These are phyloP conservation scores for Allium sativum DNA, from an alignment of 106 monocot species.

Conservation along the genomic window DNA sequence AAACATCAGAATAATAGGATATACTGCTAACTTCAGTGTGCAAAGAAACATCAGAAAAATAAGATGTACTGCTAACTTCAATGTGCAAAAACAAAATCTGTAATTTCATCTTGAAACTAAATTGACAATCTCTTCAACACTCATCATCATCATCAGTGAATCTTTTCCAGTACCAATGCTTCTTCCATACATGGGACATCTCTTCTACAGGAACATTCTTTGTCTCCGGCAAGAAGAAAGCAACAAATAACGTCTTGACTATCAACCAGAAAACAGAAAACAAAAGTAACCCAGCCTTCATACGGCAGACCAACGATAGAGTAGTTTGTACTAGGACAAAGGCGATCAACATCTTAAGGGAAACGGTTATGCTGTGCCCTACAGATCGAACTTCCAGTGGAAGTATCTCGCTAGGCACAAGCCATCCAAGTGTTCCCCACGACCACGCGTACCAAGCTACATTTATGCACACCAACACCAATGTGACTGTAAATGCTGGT, in stretches of 20 bases:
- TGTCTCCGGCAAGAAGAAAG: conserved; percentile 32
- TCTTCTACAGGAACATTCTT: conserved; percentile 42
- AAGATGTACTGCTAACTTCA: no score
- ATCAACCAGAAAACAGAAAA: conserved; percentile 23
- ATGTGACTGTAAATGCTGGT: conserved; percentile 2
- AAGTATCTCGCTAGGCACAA: conserved; percentile 26
- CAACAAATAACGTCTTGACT: conserved; percentile 30
- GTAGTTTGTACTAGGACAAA: conserved; percentile 30
- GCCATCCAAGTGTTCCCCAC: conserved; percentile 47
- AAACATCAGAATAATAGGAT: no score
- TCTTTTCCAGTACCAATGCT: conserved; percentile 39
- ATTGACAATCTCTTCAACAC: no score
- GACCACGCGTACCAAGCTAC: conserved; percentile 37
- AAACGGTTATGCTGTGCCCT: conserved; percentile 35
- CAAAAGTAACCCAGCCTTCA: conserved; percentile 26
- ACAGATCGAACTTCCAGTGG: conserved; percentile 41
- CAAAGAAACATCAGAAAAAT: no score
- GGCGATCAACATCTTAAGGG: conserved; percentile 30
- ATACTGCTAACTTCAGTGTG: no score
- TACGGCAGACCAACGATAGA: conserved; percentile 16
- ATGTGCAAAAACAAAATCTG: no score
- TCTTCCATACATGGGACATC: conserved; percentile 31
- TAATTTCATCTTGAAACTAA: no score
- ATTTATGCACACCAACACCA: conserved; percentile 30
- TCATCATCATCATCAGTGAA: conserved; percentile 14